phyloP scores from a whole-genome alignment of 139 green algal genomes.

The Auxenochlorella pyrenoidosa region DNA sequence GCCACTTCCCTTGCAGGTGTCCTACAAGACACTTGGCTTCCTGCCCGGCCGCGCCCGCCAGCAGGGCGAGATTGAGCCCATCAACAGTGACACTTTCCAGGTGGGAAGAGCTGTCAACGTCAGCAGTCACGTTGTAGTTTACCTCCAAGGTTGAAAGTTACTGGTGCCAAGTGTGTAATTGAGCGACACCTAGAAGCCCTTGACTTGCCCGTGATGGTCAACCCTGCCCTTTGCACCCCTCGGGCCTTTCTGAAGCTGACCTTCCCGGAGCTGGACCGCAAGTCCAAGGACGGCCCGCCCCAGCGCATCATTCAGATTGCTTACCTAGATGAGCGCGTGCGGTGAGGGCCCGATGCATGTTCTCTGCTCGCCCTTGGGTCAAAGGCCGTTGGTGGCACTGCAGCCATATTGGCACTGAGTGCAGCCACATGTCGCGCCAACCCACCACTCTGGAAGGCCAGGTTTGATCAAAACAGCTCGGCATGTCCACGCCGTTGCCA shows the following conservation, averaged over 20 bases:
- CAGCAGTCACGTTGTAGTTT: too few relatives aligned
- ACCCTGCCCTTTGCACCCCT: too few relatives aligned
- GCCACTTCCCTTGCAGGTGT: not conserved
- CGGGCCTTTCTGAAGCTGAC: slow-evolving; percentile 9
- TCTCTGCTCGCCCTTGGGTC: too few relatives aligned
- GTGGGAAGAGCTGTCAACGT: not conserved
- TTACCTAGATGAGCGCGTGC: slow-evolving; percentile 50
- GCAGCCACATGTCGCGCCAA: too few relatives aligned
- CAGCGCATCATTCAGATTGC: slow-evolving; percentile 27
- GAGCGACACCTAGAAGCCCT: too few relatives aligned
- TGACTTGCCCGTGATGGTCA: too few relatives aligned
- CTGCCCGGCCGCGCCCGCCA: slow-evolving; percentile 35
- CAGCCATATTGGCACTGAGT: too few relatives aligned
- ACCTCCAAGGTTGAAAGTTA: too few relatives aligned
- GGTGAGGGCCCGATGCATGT: not conserved
- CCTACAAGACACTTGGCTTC: slow-evolving; percentile 50
- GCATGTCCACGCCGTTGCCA: not conserved
- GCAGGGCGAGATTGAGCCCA: slow-evolving; percentile 36
- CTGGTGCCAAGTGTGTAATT: too few relatives aligned
- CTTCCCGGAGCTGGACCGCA: slow-evolving; percentile 36
- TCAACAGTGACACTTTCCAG: slow-evolving; percentile 37
- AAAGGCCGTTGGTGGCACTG: not conserved
- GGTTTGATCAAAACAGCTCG: too few relatives aligned
- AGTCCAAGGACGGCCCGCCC: slow-evolving; percentile 33
- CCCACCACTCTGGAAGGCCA: too few relatives aligned